Base-by-base conservation (phyloP, 805 yeast genomes). In the Sungouiella blattae region DNA sequence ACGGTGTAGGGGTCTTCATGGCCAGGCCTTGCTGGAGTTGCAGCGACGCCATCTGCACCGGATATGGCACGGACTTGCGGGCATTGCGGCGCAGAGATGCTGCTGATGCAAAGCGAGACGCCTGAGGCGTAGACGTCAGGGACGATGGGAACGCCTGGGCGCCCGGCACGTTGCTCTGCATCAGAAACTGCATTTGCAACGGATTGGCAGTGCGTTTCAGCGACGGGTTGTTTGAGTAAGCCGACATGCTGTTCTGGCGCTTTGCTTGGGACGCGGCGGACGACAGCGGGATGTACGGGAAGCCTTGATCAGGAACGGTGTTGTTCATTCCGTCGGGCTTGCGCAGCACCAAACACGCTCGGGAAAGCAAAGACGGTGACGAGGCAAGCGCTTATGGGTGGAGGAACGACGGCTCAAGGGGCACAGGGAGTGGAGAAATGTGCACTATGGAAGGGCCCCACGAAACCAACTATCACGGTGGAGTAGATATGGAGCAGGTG, bases 191-290 rank as follows among this genome's bases (percentile, higher is more conserved):
- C 43, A 33, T 42, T 26, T 42, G 44, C 20, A 44, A 44, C 32
- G 43, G 45, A 31, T 39, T 44, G 37, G 65, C 59, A n/a, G 52
- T 49, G 28, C 71, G 49, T 37, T 67, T 67, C 46, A 56, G 60
- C 30, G 68, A 50, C 35, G 57, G 57, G 35, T 50, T 52, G 30
- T 50, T 46, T 52, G 59, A 43, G 39, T 60, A 55, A 29, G 59
- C 58, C 4, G 67, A 57, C 44, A 61, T 44, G 53, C 68, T 62
- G 42, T 55, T 62, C 39, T 67, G 71, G 36, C 71, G 63, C 46
- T 66, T 66, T 20, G 22, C 40, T 64, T 70, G 24, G 24, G n/a
- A 17, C n/a, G 11, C 17, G 12, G 30, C 30, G 29, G 20, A 16
- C n/a, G n/a, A n/a, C n/a, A n/a, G n/a, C n/a, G n/a, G n/a, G n/a